phyloP scores from a whole-genome alignment of 192 early-diverging fungal genomes.

The Gonapodya sp. region DNA sequence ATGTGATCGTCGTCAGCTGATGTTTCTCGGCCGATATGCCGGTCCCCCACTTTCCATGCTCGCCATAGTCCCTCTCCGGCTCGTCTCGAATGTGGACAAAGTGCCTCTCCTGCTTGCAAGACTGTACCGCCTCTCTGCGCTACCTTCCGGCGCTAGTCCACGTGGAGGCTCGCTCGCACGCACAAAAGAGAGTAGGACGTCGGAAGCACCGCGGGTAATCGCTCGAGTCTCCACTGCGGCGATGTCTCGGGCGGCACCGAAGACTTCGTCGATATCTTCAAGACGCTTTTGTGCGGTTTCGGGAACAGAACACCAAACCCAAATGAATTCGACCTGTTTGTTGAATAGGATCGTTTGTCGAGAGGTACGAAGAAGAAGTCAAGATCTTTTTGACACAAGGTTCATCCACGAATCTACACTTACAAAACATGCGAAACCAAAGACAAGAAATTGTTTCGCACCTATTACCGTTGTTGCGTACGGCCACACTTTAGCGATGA shows the following conservation, averaged over 20 bases:
- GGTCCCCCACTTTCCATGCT: background rate
- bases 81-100: background rate
- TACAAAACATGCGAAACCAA: background rate
- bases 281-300: background rate
- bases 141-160: background rate
- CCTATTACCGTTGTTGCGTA: background rate
- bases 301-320: background rate
- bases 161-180: background rate
- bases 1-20: background rate
- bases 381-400: too few species aligned
- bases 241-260: background rate
- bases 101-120: background rate
- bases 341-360: too few species aligned
- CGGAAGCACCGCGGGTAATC: background rate
- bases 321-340: background rate
- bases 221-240: background rate
- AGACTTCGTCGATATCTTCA: background rate
- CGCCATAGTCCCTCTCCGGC: background rate
- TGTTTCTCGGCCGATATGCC: background rate
- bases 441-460: background rate
- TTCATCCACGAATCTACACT: too few species aligned
- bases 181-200: background rate
- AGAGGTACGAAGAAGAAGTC: too few species aligned
- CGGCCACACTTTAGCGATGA: conserved; percentile 11
- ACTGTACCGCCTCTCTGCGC: background rate